These are phyloP conservation scores for Thelonectria discophora DNA, from an alignment of 2,329 filamentous ascomycete genomes.

Conservation along the genomic window DNA sequence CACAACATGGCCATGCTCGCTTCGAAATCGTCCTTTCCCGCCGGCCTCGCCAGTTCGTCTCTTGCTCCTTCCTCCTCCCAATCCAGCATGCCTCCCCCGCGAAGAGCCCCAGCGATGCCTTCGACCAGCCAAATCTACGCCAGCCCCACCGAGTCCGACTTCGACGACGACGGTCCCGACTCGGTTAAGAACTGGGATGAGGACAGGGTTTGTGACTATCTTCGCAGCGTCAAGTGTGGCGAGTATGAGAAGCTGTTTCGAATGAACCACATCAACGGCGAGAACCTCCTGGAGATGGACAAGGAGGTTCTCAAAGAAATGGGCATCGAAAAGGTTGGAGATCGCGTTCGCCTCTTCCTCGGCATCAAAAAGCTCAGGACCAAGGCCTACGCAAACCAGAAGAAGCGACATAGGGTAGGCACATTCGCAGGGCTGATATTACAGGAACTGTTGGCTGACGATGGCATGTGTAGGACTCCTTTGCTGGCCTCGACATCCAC, in stretches of 20 bases:
- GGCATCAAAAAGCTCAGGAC: conserved; percentile 85
- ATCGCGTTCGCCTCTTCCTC: conserved; percentile 89
- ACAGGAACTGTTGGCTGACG: conserved; percentile 19
- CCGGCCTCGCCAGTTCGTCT: conserved; percentile 57
- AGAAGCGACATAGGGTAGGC: conserved; percentile 85
- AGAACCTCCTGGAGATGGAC: conserved; percentile 96
- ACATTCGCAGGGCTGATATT: conserved; percentile 1
- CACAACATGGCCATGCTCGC: conserved; percentile 78
- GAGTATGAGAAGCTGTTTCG: conserved; percentile 93
- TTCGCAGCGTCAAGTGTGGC: conserved; percentile 88
- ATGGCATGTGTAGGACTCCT: conserved; percentile 71
- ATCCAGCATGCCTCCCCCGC: conserved; percentile 59
- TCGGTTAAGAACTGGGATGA: conserved; percentile 90
- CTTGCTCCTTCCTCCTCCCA: conserved; percentile 59
- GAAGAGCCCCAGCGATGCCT: conserved; percentile 60
- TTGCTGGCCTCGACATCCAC: conserved; percentile 78
- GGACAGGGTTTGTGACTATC: conserved; percentile 88
- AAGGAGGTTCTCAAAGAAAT: conserved; percentile 97
- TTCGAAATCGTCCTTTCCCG: conserved; percentile 75
- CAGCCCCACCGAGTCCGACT: conserved; percentile 92
- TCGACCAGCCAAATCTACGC: conserved; percentile 67
- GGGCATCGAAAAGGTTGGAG: conserved; percentile 97
- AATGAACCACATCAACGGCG: conserved; percentile 95
- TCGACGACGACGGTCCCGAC: conserved; percentile 80
- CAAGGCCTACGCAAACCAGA: conserved; percentile 78